Percentiles rank a stretch among this genome's conserved stretches.
Evolutionary conservation across 768 basidiomycete genomes (phyloP).

Genomic region (Boletellus ananiceps): DNA sequence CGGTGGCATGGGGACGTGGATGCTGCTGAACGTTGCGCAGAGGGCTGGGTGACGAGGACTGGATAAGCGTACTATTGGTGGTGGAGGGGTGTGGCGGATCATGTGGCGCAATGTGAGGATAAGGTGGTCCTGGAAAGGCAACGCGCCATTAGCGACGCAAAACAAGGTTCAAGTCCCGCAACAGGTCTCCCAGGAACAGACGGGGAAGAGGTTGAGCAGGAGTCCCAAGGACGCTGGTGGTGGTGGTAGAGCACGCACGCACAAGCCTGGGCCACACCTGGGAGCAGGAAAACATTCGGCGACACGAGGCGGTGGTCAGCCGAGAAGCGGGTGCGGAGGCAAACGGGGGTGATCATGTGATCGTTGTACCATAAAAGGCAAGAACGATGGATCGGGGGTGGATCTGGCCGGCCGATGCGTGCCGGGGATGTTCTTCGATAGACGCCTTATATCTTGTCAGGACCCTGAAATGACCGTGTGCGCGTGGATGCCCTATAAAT

Average conservation of each 20-base stretch:
- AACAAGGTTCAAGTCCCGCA: slow-evolving; percentile 22
- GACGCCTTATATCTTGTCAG: slow-evolving; percentile 28
- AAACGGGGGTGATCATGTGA: slow-evolving; percentile 9
- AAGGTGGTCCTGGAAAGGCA: slow-evolving; percentile 9
- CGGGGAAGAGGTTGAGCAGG: not conserved
- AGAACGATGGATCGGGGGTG: too few relatives aligned
- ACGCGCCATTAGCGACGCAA: slow-evolving; percentile 9
- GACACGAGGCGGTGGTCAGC: too few relatives aligned
- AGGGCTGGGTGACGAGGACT: too few relatives aligned
- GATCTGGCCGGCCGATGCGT: slow-evolving; percentile 1
- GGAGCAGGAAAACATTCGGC: too few relatives aligned
- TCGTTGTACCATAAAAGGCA: not conserved
- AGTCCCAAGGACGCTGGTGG: too few relatives aligned
- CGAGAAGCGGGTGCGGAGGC: not conserved
- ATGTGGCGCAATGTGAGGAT: not conserved
- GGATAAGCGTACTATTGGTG: too few relatives aligned
- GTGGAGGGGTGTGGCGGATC: too few relatives aligned
- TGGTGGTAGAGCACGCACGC: too few relatives aligned
- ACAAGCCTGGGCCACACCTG: too few relatives aligned
- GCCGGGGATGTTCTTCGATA: slow-evolving; percentile 4
- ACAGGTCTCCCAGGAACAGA: slow-evolving; percentile 9
- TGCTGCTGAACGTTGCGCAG: too few relatives aligned
- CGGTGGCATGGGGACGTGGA: not conserved
- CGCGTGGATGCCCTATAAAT: slow-evolving; percentile 32
- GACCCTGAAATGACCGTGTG: slow-evolving; percentile 35